Base-by-base conservation (phyloP, 2,329 filamentous ascomycete genomes). In the Neopestalotiopsis sp. region DNA sequence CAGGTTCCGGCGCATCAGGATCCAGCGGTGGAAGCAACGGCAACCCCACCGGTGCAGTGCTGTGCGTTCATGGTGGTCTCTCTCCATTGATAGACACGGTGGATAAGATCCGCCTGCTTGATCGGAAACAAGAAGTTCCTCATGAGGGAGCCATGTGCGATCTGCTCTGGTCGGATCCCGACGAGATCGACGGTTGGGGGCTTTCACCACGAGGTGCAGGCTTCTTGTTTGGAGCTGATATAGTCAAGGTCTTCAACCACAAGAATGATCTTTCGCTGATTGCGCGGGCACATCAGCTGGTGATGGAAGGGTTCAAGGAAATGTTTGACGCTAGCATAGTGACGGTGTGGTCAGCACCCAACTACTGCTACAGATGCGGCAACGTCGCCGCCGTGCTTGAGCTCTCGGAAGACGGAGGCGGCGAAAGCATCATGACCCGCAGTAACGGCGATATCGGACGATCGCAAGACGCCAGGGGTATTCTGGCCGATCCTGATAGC, bases 131-230 rank as follows among this genome's bases (percentile, higher is more conserved):
- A 82, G 96, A 99, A 83, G 96, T 99, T 0, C 96, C 96, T 0
- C 96, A 99, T 78, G 96, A 99, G 83, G 96, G 96, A 68, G 94
- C 96, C 78, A 99, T 99, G 96, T 99, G 96, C 81, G 96, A 99
- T 80, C 87, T 99, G 0, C 88, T 99, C 2, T 99, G 96, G 96
- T 98, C 94, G 0, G 96, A 99, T 77, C 96, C 96, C 0, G 96
- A 99, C 80, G 96, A 99, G 75, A 97, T 98, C 71, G 95, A 98
- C 78, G 95, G 95, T 70, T 99, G 96, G 96, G 95, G 95, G 12
- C 84, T 98, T 5, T 97, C 94, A 1, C 96, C 96, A 0, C 94
- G 95, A 49, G 96, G 96, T 10, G 96, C 96, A 0, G 96, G 96
- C 0, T 99, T 98, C 83, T 86, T 98, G 13, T 99, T 99, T 74